Percentiles rank a stretch among this genome's conserved stretches.
Conservation (phyloP, 1,284 basidiomycete species). For the Leccinum fallax region DNA sequence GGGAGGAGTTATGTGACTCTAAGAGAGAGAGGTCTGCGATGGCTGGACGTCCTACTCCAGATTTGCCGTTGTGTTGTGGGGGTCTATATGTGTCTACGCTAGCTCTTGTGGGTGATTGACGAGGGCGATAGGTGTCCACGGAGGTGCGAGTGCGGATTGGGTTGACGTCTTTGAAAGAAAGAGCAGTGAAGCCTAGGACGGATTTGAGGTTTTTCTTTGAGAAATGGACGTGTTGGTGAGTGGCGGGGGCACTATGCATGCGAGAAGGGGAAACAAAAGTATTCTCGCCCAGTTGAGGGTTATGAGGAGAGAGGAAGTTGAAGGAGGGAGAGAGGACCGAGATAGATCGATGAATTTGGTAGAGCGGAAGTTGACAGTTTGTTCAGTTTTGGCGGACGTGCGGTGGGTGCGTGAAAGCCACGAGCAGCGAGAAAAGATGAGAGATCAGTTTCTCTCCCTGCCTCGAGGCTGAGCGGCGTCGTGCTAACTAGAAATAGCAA, state of each 20-base stretch:
- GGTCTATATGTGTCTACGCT: slow-evolving; percentile 38
- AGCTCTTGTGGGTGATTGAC: slow-evolving; percentile 28
- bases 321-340: slow-evolving; percentile 28
- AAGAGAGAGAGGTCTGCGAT: slow-evolving; percentile 43
- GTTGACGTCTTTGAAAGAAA: slow-evolving; percentile 36
- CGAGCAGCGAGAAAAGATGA: slow-evolving; percentile 37
- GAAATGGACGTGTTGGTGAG: slow-evolving; percentile 38
- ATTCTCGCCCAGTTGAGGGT: no score
- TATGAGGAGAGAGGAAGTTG: slow-evolving; percentile 14
- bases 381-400: slow-evolving; percentile 35
- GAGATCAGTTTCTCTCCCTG: slow-evolving; percentile 27
- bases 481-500: slow-evolving; percentile 27
- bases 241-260: slow-evolving; percentile 44
- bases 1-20: slow-evolving; percentile 31
- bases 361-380: slow-evolving; percentile 34
- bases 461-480: slow-evolving; percentile 31
- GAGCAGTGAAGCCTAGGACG: slow-evolving; percentile 41
- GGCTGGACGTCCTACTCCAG: slow-evolving; percentile 34
- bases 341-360: slow-evolving; percentile 36
- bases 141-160: slow-evolving; percentile 33
- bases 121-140: slow-evolving; percentile 28
- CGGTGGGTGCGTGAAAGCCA: slow-evolving; percentile 40
- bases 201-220: slow-evolving; percentile 46
- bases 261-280: slow-evolving; percentile 27
- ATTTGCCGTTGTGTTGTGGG: slow-evolving; percentile 29